phyloP scores from a whole-genome alignment of 2,329 filamentous ascomycete species.

The Byssochlamys sp. region DNA sequence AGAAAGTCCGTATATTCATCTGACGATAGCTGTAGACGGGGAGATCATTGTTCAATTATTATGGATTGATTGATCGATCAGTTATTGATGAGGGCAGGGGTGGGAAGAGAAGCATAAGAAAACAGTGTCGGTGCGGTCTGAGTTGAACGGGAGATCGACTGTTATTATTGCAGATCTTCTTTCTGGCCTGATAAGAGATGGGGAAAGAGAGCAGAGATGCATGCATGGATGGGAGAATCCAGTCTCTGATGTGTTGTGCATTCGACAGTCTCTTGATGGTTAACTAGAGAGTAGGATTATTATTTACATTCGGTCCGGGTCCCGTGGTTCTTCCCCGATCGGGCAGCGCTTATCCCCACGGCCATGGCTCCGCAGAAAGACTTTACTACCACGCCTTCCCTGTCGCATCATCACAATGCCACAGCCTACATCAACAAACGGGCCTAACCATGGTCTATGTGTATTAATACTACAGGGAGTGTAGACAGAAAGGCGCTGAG shows the following conservation, averaged over 20 bases:
- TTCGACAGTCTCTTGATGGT: neutral
- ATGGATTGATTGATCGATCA: neutral
- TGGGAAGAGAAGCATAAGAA: neutral
- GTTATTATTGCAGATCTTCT: neutral
- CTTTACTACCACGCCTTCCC: neutral
- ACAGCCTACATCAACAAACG: neutral
- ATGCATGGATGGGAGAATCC: neutral
- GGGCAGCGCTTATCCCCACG: neutral
- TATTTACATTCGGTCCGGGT: neutral
- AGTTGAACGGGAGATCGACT: neutral
- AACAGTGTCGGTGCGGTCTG: neutral
- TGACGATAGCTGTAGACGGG: neutral
- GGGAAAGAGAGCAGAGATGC: neutral
- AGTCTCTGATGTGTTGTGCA: neutral
- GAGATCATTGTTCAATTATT: neutral
- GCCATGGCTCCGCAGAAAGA: neutral
- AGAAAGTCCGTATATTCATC: neutral
- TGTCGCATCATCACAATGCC: neutral
- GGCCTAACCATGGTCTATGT: neutral
- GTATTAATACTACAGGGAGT: neutral
- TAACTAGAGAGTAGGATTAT: neutral
- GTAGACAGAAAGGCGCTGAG: neutral
- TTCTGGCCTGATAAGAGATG: neutral
- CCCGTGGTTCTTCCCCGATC: neutral
- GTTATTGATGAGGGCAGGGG: neutral